Percentiles rank a stretch among this genome's conserved stretches.
These are phyloP conservation scores for Colletotrichum horii DNA, from an alignment of 2,329 filamentous ascomycete genomes.

Conservation along the genomic window DNA sequence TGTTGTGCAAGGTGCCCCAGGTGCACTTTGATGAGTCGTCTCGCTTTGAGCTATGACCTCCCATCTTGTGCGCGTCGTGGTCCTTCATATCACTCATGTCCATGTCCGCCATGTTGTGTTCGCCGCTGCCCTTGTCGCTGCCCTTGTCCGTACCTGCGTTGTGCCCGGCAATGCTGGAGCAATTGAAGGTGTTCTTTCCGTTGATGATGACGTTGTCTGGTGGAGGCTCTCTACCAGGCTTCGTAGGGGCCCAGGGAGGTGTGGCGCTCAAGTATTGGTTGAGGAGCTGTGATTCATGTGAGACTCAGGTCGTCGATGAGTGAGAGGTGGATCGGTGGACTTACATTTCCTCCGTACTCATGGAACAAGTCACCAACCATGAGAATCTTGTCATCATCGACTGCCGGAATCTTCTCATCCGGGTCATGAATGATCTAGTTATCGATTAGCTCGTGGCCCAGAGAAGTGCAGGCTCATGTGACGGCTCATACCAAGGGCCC, in stretches of 20 bases:
- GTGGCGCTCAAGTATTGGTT: conserved; percentile 31
- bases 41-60: background rate
- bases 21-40: conserved; percentile 26
- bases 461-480: background rate
- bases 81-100: background rate
- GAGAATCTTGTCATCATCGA: conserved; percentile 39
- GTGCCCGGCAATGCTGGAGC: conserved; percentile 22
- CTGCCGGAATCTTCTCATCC: conserved; percentile 30
- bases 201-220: conserved; percentile 46
- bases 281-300: conserved; percentile 35
- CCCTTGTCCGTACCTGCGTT: conserved; percentile 24
- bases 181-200: conserved; percentile 40
- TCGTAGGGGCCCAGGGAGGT: conserved; percentile 34
- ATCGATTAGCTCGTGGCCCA: background rate
- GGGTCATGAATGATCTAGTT: conserved; percentile 40
- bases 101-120: conserved; percentile 4
- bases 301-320: background rate
- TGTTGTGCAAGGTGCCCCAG: conserved; percentile 35
- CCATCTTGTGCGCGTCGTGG: background rate
- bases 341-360: conserved; percentile 36
- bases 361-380: conserved; percentile 46
- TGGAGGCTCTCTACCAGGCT: conserved; percentile 43
- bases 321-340: background rate
- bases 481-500: conserved; percentile 15
- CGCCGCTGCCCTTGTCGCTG: background rate